Conservation (phyloP, 345 rosid species). For the Moricandia arvensis region DNA sequence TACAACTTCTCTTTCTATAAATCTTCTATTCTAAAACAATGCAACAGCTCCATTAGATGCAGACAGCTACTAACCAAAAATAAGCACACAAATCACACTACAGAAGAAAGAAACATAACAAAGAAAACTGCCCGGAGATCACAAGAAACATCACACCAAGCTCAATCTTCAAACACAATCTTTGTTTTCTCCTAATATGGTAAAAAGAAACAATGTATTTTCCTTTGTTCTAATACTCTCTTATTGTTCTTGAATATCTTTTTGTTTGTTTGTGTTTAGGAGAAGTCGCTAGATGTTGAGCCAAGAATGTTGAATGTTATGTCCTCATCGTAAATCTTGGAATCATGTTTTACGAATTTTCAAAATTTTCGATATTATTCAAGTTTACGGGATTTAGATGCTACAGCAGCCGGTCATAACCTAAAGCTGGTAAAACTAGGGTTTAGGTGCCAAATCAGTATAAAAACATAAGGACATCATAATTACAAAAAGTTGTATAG, state of each 20-base stretch:
- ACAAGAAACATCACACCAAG: constrained; percentile 28
- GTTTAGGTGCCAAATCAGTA: too few relatives aligned
- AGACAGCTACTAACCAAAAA: constrained; percentile 20
- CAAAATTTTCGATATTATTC: background rate
- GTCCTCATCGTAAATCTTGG: background rate
- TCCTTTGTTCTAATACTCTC: background rate
- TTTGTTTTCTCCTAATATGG: constrained; percentile 31
- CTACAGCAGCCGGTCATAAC: too few relatives aligned
- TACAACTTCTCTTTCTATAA: constrained; percentile 7
- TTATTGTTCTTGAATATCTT: constrained; percentile 12
- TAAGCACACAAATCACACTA: too few relatives aligned
- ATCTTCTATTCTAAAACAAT: background rate
- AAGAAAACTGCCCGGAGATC: constrained; percentile 23
- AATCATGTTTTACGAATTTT: background rate
- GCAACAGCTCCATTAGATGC: constrained; percentile 6
- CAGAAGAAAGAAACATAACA: too few relatives aligned
- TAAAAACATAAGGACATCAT: too few relatives aligned
- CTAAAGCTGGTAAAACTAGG: too few relatives aligned
- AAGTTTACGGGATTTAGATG: background rate
- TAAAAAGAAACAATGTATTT: background rate
- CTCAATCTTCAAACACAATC: constrained; percentile 22
- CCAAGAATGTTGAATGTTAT: background rate
- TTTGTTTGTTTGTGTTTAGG: constrained; percentile 7
- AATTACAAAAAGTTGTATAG: too few relatives aligned
- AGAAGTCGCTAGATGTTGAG: constrained; percentile 19